Evolutionary conservation across 106 monocot species (phyloP).

Genomic region (Phalaenopsis equestris): DNA sequence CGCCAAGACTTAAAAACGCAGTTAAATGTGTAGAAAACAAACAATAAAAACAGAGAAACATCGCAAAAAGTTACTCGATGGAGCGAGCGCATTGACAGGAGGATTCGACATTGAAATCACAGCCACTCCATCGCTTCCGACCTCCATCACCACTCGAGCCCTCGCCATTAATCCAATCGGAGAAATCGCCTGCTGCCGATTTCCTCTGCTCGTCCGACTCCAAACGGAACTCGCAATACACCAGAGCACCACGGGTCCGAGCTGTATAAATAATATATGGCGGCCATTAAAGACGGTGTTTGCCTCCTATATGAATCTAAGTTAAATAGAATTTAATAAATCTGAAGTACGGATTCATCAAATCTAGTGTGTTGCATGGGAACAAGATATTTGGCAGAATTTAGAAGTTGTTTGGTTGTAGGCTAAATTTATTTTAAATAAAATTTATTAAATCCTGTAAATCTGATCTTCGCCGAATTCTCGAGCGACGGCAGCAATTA

Average conservation of each 20-base stretch:
- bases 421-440: too few relatives aligned
- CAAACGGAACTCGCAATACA: not conserved
- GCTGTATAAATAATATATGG: not conserved
- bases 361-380: too few relatives aligned
- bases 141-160: slow-evolving; percentile 5
- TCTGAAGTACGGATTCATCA: too few relatives aligned
- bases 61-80: not conserved
- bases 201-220: not conserved
- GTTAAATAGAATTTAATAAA: too few relatives aligned
- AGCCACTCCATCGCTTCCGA: slow-evolving; percentile 11
- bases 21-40: not conserved
- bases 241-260: not conserved
- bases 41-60: not conserved
- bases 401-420: too few relatives aligned
- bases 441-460: too few relatives aligned
- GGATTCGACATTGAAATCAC: slow-evolving; percentile 12
- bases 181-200: not conserved
- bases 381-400: too few relatives aligned
- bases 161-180: not conserved
- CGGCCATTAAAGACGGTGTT: not conserved
- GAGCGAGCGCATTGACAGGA: slow-evolving; percentile 7
- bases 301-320: too few relatives aligned
- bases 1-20: not conserved
- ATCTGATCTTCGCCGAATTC: too few relatives aligned
- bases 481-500: too few relatives aligned